Evolutionary conservation across 306 rosid species (phyloP).

Genomic region (Carpinus fangiana): DNA sequence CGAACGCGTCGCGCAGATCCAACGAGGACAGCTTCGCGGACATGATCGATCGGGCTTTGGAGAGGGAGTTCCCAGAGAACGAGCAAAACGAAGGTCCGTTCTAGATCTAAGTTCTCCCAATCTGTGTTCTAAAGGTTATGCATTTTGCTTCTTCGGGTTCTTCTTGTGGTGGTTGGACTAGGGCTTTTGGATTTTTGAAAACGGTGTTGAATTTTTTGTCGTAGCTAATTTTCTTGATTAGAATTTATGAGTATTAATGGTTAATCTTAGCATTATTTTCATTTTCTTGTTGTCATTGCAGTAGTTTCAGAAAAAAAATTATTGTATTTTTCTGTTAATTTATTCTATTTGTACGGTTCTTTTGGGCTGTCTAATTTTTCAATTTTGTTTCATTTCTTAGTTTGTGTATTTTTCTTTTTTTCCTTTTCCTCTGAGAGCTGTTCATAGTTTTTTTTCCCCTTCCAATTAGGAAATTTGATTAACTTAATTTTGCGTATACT

Average conservation of each 20-base stretch:
- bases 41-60: constrained; percentile 93
- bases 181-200: constrained; percentile 25
- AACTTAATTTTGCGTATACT: neutral
- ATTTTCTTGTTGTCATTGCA: neutral
- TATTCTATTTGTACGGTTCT: too few species aligned
- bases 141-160: constrained; percentile 7
- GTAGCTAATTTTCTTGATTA: constrained; percentile 13
- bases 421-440: neutral
- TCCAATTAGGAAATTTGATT: neutral
- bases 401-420: too few species aligned
- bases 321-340: neutral
- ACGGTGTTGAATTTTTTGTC: constrained; percentile 25
- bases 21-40: constrained; percentile 66
- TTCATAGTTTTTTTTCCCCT: neutral
- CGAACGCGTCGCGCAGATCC: constrained; percentile 70
- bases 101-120: constrained; percentile 34
- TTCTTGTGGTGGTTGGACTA: constrained; percentile 14
- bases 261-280: neutral
- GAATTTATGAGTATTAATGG: neutral
- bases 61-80: constrained; percentile 82
- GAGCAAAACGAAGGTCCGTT: constrained; percentile 76
- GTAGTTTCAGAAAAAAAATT: neutral
- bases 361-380: too few species aligned
- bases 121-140: constrained; percentile 13
- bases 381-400: neutral